Percentiles rank a stretch among this genome's conserved stretches.
Evolutionary conservation across 108 stramenopile genomes (phyloP).

Genomic region (Schizochytrium sp.): DNA sequence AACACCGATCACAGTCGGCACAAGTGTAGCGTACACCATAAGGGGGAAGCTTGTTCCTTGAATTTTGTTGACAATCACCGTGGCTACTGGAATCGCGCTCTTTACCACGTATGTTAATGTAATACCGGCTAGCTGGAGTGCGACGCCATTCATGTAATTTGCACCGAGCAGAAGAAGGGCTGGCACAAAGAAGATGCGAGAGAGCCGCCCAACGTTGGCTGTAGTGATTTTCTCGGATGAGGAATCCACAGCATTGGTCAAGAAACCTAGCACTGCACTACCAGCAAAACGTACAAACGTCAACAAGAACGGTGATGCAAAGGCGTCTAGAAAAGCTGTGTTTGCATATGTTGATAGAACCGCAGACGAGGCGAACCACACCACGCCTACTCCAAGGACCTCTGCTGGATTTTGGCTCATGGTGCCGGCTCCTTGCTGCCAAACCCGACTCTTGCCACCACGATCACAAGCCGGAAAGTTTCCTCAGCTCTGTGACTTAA

Average conservation of each 20-base stretch:
- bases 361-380: conserved; percentile 61
- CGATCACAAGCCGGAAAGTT: no score
- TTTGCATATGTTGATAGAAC: conserved; percentile 54
- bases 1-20: conserved; percentile 35
- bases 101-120: conserved; percentile 57
- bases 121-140: conserved; percentile 35
- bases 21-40: conserved; percentile 44
- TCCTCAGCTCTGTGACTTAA: no score
- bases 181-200: conserved; percentile 22
- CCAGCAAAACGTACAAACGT: conserved; percentile 50
- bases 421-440: no score
- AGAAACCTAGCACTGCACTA: not conserved
- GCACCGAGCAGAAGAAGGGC: conserved; percentile 42
- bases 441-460: no score
- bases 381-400: not conserved
- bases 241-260: conserved; percentile 13
- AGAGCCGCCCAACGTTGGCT: not conserved
- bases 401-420: not conserved
- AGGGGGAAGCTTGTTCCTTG: not conserved
- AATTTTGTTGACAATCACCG: not conserved
- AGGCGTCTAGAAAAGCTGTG: conserved; percentile 49
- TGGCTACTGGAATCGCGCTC: conserved; percentile 49
- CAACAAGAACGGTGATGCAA: conserved; percentile 34
- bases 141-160: conserved; percentile 38
- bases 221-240: not conserved